phyloP scores from a whole-genome alignment of 1,139 yeast genomes.

The Entelexis paramagnoliae region DNA sequence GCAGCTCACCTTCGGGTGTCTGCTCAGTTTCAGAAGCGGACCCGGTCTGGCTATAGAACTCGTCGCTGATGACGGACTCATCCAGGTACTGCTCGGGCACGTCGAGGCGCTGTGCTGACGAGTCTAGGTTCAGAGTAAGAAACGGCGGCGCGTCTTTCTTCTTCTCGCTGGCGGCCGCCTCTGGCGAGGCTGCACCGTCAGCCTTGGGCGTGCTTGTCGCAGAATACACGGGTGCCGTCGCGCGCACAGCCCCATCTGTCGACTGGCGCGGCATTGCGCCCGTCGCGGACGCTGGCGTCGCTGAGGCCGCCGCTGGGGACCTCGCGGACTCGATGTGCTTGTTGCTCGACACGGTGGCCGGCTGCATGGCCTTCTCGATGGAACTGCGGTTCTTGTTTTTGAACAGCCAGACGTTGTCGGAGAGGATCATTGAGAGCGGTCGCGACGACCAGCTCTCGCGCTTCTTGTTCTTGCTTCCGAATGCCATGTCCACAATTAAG shows the following conservation, averaged over 20 bases:
- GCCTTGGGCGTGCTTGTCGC: neutral
- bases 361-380: slow-evolving; percentile 12
- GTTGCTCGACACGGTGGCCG: neutral
- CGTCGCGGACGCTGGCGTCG: neutral
- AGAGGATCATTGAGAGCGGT: slow-evolving; percentile 18
- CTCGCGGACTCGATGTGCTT: neutral
- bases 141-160: slow-evolving; percentile 13
- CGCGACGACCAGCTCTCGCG: slow-evolving; percentile 22
- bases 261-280: neutral
- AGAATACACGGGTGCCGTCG: neutral
- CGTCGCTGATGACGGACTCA: neutral
- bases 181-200: neutral
- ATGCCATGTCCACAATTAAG: slow-evolving; percentile 14
- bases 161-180: neutral
- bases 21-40: neutral
- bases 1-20: neutral
- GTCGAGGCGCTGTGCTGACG: slow-evolving; percentile 5
- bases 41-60: neutral
- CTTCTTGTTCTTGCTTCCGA: slow-evolving; percentile 17
- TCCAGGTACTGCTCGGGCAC: slow-evolving; percentile 9
- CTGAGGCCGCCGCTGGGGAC: neutral
- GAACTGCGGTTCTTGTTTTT: slow-evolving; percentile 12
- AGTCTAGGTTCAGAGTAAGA: slow-evolving; percentile 12
- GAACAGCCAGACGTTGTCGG: slow-evolving; percentile 20
- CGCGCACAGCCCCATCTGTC: neutral